Conservation (phyloP, 139 green algal genomes). For the Edaphochlamys debaryana region DNA sequence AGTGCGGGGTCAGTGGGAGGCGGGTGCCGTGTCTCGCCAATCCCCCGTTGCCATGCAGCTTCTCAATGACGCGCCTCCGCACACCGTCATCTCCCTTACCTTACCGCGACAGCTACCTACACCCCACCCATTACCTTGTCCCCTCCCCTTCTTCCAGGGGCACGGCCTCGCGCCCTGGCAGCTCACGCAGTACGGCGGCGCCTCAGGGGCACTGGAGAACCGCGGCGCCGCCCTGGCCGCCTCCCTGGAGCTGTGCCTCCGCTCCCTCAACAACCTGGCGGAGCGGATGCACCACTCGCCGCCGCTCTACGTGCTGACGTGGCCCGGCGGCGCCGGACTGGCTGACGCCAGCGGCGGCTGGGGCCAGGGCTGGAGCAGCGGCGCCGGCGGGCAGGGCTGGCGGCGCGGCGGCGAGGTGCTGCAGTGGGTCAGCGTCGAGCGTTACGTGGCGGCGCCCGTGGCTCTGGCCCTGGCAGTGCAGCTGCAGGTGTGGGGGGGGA, state of each 20-base stretch:
- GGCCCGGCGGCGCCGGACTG: too few species aligned
- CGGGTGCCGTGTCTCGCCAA: too few species aligned
- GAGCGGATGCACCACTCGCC: constrained; percentile 88
- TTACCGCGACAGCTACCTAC: too few species aligned
- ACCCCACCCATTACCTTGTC: neutral
- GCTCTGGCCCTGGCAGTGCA: constrained; percentile 65
- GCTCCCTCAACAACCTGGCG: constrained; percentile 81
- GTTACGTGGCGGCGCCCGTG: constrained; percentile 74
- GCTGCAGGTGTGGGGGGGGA: constrained; percentile 64
- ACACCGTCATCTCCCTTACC: too few species aligned
- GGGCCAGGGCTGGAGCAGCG: too few species aligned
- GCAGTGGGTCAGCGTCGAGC: constrained; percentile 75
- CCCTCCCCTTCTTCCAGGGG: neutral
- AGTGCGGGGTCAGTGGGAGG: too few species aligned
- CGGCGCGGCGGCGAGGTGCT: too few species aligned
- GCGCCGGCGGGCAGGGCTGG: too few species aligned
- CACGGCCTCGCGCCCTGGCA: neutral
- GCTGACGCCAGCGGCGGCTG: too few species aligned
- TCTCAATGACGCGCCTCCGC: too few species aligned
- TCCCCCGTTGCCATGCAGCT: too few species aligned
- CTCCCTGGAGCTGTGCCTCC: constrained; percentile 59
- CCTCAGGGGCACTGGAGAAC: neutral
- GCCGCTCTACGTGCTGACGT: constrained; percentile 75
- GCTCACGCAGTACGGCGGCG: neutral
- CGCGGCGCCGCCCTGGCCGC: neutral